Evolutionary conservation across 306 rosid genomes (phyloP), one percentile per base, ranked within the genome.

Genomic region (Dalbergia oliveri): DNA sequence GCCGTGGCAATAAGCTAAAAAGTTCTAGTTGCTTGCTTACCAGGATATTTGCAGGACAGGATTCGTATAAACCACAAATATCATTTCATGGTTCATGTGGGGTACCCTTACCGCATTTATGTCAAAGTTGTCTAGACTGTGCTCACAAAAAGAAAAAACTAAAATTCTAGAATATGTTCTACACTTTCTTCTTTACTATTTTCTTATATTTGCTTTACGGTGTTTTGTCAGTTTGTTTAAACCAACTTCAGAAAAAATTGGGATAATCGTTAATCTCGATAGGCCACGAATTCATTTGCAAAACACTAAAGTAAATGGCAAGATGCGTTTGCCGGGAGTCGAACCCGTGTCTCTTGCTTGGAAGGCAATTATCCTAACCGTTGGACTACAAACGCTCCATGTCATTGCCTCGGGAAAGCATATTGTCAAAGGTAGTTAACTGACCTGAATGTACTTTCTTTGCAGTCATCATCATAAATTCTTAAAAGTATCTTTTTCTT

Each of bases 41-140:
- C 16, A 16, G 11, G 92, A 89, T 85, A 81, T 81, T 77, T 79
- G 49, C 49, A 19, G 49, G 9, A 69, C 31, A 73, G 71, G 81
- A 75, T 68, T 79, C 49, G 86, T 77, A 68, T 77, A 21, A 81
- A 82, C 93, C 93, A 91, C 92, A 89, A 53, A 84, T 43, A 5
- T 72, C 16, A 3, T 73, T 73, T 44, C 35, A 11, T 49, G 6
- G 0, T 47, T 11, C 49, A 6, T 9, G 9, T 64, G 65, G 68
- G 73, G 43, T 10, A 65, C 63, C 34, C 23, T 65, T 50, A 0
- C 18, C 11, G 49, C 18, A 19, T 4, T 0, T 67, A 10, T 67
- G 26, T 60, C 39, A 10, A 47, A 47, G 8, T 47, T 31, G 41
- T 34, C 77, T 56, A 23, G 23, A 57, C 9, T 10, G 10, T 9